Percentiles rank a stretch among this genome's conserved stretches.
Conservation (phyloP, 176 grass and related monocot species). For the Areca catechu region DNA sequence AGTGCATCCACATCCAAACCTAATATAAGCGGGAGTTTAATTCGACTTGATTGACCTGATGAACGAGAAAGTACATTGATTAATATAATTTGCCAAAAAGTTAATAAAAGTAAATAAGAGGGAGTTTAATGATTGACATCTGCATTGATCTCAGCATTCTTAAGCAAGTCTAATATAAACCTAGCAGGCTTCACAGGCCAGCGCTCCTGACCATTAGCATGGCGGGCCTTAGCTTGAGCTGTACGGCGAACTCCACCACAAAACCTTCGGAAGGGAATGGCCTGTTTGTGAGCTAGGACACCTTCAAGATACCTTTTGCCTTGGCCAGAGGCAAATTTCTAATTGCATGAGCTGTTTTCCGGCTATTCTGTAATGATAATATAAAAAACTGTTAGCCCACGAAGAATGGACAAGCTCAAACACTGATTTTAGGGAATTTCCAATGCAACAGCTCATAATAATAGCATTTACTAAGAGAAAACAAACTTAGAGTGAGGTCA, state of each 20-base stretch:
- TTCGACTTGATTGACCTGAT: conserved; percentile 59
- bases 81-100: too few relatives aligned
- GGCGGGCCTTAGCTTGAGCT: conserved; percentile 57
- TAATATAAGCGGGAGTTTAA: too few relatives aligned
- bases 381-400: too few relatives aligned
- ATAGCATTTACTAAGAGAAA: too few relatives aligned
- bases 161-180: conserved; percentile 73
- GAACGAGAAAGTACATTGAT: neutral
- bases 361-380: conserved; percentile 29
- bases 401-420: too few relatives aligned
- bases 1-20: conserved; percentile 53
- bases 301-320: conserved; percentile 81
- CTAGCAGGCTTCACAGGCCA: conserved; percentile 68
- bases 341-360: conserved; percentile 60
- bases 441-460: too few relatives aligned
- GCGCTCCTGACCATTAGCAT: conserved; percentile 77
- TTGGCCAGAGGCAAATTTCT: conserved; percentile 48
- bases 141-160: conserved; percentile 79
- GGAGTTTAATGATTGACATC: conserved; percentile 2
- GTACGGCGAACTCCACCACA: conserved; percentile 73
- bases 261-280: conserved; percentile 77
- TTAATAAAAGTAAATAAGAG: too few relatives aligned
- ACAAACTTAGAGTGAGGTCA: too few relatives aligned
- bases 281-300: conserved; percentile 84
- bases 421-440: too few relatives aligned